Percentiles rank a stretch among this genome's conserved stretches.
phyloP scores from a whole-genome alignment of 129 eudicot genomes.

The Mikania micrantha region DNA sequence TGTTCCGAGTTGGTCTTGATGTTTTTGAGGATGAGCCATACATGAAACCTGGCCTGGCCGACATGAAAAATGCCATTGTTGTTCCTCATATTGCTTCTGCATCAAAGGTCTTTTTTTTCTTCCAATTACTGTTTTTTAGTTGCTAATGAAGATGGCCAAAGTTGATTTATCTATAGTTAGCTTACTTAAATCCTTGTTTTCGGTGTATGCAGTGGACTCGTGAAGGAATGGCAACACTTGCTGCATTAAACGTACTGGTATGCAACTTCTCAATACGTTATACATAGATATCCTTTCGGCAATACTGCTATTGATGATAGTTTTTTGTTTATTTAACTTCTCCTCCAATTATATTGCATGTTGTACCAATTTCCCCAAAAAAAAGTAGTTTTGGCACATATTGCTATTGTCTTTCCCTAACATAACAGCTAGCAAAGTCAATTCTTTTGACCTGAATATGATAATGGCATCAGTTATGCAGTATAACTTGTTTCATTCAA shows the following conservation, averaged over 20 bases:
- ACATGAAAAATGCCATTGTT: constrained; percentile 89
- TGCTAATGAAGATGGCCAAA: neutral
- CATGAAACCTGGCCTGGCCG: constrained; percentile 98
- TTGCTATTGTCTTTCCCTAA: neutral
- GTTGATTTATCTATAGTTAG: neutral
- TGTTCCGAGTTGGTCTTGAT: constrained; percentile 99
- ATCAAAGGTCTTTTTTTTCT: constrained; percentile 53
- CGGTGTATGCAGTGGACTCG: constrained; percentile 91
- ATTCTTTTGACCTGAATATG: neutral
- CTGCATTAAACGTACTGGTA: constrained; percentile 96
- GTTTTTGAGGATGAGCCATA: constrained; percentile 98
- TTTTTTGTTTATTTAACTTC: neutral
- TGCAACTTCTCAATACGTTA: neutral
- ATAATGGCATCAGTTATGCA: neutral
- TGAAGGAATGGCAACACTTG: constrained; percentile 99
- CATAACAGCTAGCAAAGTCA: neutral
- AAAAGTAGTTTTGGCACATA: no score
- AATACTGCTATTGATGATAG: neutral
- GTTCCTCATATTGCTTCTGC: constrained; percentile 99
- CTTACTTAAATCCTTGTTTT: neutral
- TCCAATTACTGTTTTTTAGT: neutral
- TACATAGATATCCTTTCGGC: neutral
- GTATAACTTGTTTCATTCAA: neutral
- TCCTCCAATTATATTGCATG: no score
- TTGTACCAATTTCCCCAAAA: no score